Conservation (phyloP, 163 green algal species). For the Smithsoniella earleae region DNA sequence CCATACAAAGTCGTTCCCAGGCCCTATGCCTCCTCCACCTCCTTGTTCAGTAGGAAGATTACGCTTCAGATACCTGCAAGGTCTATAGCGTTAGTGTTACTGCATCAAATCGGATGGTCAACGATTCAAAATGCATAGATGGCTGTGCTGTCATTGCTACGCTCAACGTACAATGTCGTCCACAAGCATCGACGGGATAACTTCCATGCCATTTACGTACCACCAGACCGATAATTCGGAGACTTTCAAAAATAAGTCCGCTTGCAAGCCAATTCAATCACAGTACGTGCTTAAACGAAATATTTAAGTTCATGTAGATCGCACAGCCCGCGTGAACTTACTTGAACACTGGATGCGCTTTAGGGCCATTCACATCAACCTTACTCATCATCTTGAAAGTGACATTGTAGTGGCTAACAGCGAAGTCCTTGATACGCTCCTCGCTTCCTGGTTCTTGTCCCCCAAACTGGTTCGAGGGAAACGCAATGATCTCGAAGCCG, state of each 20-base stretch:
- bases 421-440: constrained; percentile 57
- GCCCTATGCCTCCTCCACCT: constrained; percentile 40
- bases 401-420: constrained; percentile 43
- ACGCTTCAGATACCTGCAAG: constrained; percentile 25
- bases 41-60: constrained; percentile 45
- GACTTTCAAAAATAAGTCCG: background rate
- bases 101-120: constrained; percentile 44
- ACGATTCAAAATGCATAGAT: constrained; percentile 23
- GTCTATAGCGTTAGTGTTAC: too few species aligned
- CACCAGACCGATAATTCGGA: background rate
- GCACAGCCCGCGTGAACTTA: too few species aligned
- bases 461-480: constrained; percentile 34
- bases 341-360: constrained; percentile 22
- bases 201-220: background rate
- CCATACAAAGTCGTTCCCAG: constrained; percentile 58
- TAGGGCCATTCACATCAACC: constrained; percentile 30
- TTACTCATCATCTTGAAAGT: constrained; percentile 63
- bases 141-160: background rate
- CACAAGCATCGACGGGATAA: background rate
- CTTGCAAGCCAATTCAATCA: background rate
- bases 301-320: too few species aligned
- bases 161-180: background rate
- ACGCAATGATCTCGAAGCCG: constrained; percentile 13
- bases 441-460: constrained; percentile 58
- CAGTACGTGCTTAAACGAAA: too few species aligned